Evolutionary conservation across 2,329 filamentous ascomycete genomes (phyloP).

Genomic region (Epichloe elymi): DNA sequence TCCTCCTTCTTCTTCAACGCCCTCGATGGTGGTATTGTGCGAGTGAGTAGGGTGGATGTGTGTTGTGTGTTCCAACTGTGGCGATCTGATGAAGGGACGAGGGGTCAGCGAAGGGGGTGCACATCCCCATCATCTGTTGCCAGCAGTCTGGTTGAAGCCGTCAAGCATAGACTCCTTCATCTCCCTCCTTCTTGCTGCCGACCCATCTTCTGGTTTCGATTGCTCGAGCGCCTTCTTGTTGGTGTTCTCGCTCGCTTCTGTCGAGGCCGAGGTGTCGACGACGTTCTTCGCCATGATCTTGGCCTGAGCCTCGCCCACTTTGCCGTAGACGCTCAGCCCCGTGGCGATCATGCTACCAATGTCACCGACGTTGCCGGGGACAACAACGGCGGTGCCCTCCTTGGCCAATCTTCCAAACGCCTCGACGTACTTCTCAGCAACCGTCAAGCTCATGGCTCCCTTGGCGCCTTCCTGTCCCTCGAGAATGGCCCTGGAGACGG

Average conservation of each 20-base stretch:
- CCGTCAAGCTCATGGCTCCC: constrained; percentile 69
- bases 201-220: constrained; percentile 7
- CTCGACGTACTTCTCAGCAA: constrained; percentile 96
- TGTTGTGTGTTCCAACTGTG: background rate
- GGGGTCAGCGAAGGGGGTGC: background rate
- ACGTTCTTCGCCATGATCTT: constrained; percentile 47
- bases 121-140: constrained; percentile 14
- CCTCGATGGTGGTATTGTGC: background rate
- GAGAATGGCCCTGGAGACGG: constrained; percentile 64
- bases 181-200: constrained; percentile 9
- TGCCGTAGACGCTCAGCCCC: constrained; percentile 88
- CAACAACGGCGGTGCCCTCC: constrained; percentile 89
- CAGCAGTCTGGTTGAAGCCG: constrained; percentile 24
- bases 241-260: constrained; percentile 7
- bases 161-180: constrained; percentile 28
- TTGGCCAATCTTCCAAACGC: constrained; percentile 87
- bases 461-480: constrained; percentile 64
- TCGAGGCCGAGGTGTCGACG: constrained; percentile 17
- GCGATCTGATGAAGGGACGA: no score
- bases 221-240: constrained; percentile 9
- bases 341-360: constrained; percentile 95
- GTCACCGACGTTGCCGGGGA: constrained; percentile 93
- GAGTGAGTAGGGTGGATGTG: background rate
- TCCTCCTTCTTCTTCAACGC: no score
- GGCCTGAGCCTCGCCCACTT: constrained; percentile 71